These are phyloP conservation scores for Sanguinoderma infundibulare DNA, from an alignment of 1,284 basidiomycete species.

Conservation along the genomic window DNA sequence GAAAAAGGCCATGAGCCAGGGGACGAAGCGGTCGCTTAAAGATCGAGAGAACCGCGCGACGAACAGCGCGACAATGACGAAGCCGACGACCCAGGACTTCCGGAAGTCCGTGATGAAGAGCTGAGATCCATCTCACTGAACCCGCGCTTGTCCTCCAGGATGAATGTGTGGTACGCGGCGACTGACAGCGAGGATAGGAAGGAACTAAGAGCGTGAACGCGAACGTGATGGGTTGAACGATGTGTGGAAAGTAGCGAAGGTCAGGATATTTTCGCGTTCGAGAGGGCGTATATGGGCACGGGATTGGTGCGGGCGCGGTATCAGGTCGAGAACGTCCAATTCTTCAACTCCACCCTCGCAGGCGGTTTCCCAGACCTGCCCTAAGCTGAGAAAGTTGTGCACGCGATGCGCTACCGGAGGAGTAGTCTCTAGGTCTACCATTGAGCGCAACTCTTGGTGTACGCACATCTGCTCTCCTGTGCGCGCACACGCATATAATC, in stretches of 20 bases:
- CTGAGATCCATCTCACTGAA: constrained; percentile 92
- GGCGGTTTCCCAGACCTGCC: too few species aligned
- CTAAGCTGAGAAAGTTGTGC: too few species aligned
- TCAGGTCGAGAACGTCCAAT: too few species aligned
- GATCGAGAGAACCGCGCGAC: constrained; percentile 87
- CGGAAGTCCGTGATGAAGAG: constrained; percentile 82
- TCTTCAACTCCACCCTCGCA: too few species aligned
- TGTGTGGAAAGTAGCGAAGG: constrained; percentile 53
- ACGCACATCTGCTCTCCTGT: too few species aligned
- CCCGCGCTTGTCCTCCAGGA: constrained; percentile 93
- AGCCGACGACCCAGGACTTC: constrained; percentile 79
- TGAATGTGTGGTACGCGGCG: constrained; percentile 87
- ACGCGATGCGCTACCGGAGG: too few species aligned
- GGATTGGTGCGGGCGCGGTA: too few species aligned
- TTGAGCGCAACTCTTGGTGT: too few species aligned
- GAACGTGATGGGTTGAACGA: constrained; percentile 85
- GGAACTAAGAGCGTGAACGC: constrained; percentile 71
- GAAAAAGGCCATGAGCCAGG: constrained; percentile 90
- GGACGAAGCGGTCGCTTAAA: constrained; percentile 88
- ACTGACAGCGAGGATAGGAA: constrained; percentile 76
- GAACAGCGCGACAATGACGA: constrained; percentile 86
- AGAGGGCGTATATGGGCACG: not conserved
- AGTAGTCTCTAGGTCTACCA: too few species aligned
- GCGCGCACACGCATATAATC: too few species aligned
- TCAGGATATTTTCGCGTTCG: not conserved